Base-by-base conservation (phyloP, 2,329 filamentous ascomycete genomes). In the Ophiostoma australiae region DNA sequence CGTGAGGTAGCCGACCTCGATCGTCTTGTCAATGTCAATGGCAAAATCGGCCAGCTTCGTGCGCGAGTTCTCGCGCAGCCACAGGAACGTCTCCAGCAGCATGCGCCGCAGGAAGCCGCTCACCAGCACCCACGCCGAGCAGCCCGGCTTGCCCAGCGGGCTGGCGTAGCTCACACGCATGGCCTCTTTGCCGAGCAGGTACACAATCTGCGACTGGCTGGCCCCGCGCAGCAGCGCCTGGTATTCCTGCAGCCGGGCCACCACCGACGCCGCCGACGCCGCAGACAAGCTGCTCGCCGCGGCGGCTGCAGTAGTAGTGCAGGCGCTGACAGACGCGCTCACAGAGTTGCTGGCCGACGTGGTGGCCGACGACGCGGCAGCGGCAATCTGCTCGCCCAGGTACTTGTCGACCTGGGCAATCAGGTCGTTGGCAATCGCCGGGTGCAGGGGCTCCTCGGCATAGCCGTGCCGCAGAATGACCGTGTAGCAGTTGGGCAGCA, bases 401-500 rank as follows among this genome's bases (percentile, higher is more conserved):
- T 82, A 68, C 13, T 44, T 33, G 52, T 91, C 80, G 72, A 91
- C 84, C 70, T 89, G 84, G 69, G 85, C 85, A 39, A 92, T 84
- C 1, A 90, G 77, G 0, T 82, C 80, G 0, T 84, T 69, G 8
- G 74, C 89, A 7, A 93, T 82, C 71, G 91, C 86, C 0, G 86
- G 86, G 0, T 86, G 89, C 66, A 93, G 83, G 37, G 92, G 85
- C 73, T 90, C 85, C 75, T 93, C 91, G 78, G 86, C 90, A 78
- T 90, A 93, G 1, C 91, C 91, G 76, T 92, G 89, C 15, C 90
- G 86, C 1, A 91, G 83, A 2, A 90, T 86, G 10, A 93, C 81
- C 3, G 89, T 86, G 77, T 92, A 93, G 74, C 88, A 89, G 41
- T 88, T 85, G 0, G 87, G 86, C 23, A 91, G 68, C 79, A 35